A percentile compares a stretch with the other conserved stretches of the same genome.
phyloP scores from a whole-genome alignment of 2,329 filamentous ascomycete genomes.

The Aureobasidium zeae region DNA sequence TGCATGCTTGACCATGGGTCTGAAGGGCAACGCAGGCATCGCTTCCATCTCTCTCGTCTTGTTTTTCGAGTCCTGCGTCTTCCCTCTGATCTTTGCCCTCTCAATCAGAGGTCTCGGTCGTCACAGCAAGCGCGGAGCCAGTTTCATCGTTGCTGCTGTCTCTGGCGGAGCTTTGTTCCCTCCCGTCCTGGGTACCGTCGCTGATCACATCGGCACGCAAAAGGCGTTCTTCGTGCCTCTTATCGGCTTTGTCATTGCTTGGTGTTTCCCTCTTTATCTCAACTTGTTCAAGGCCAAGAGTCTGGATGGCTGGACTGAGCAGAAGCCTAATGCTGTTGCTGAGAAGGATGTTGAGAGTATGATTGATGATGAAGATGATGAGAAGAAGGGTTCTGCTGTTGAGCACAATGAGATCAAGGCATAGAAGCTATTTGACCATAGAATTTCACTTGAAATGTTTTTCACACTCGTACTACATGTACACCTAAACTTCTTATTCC shows the following conservation, averaged over 20 bases:
- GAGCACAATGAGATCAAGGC: constrained; percentile 4
- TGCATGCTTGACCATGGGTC: constrained; percentile 6
- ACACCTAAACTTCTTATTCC: too few species aligned
- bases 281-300: constrained; percentile 57
- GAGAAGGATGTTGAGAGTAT: constrained; percentile 26
- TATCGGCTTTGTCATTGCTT: constrained; percentile 40
- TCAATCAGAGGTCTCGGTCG: constrained; percentile 67
- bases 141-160: constrained; percentile 63
- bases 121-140: constrained; percentile 67
- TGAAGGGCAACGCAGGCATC: constrained; percentile 7
- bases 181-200: constrained; percentile 58
- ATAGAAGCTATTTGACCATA: not conserved
- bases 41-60: constrained; percentile 53
- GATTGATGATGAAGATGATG: not conserved
- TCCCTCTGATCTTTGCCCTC: constrained; percentile 71
- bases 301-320: constrained; percentile 45
- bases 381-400: constrained; percentile 11
- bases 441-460: too few species aligned
- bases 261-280: constrained; percentile 38
- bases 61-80: constrained; percentile 75
- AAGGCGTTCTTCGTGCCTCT: constrained; percentile 59
- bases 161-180: constrained; percentile 66
- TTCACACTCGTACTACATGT: too few species aligned
- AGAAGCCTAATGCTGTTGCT: constrained; percentile 37
- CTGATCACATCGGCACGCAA: constrained; percentile 53